Conservation (phyloP, 208 protist species). For the Trypanosomatidae sp. region DNA sequence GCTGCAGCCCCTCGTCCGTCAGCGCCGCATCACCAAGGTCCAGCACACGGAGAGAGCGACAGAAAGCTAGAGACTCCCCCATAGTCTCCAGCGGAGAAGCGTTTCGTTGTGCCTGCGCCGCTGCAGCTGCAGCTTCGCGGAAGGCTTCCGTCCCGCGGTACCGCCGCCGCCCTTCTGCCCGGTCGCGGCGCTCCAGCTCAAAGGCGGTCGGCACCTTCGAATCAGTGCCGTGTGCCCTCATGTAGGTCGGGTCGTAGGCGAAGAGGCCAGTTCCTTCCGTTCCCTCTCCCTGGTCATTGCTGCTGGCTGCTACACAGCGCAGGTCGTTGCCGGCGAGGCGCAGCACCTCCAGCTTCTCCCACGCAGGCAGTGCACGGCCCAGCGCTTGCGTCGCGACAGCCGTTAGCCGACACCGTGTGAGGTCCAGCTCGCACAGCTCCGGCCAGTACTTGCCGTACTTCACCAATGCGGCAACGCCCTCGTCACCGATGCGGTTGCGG, state of each 20-base stretch:
- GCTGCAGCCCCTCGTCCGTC: slow-evolving; percentile 33
- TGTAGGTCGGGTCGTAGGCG: slow-evolving; percentile 64
- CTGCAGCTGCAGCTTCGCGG: background rate
- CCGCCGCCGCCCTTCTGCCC: slow-evolving; percentile 45
- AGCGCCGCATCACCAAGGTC: slow-evolving; percentile 57
- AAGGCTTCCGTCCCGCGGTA: slow-evolving; percentile 48
- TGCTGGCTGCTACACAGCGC: slow-evolving; percentile 5
- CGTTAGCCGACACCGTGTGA: slow-evolving; percentile 77
- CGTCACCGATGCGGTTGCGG: slow-evolving; percentile 59
- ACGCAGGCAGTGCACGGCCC: slow-evolving; percentile 28
- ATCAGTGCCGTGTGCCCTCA: slow-evolving; percentile 34
- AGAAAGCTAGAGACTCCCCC: slow-evolving; percentile 50
- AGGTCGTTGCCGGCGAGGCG: slow-evolving; percentile 65
- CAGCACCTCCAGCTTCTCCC: slow-evolving; percentile 40
- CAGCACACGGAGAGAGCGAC: slow-evolving; percentile 40
- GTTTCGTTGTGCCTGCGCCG: too few species aligned
- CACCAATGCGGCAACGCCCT: slow-evolving; percentile 33
- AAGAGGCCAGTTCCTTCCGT: slow-evolving; percentile 37
- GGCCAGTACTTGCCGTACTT: slow-evolving; percentile 46
- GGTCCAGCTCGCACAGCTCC: slow-evolving; percentile 46
- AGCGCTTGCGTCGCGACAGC: slow-evolving; percentile 28
- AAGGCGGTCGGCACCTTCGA: slow-evolving; percentile 70
- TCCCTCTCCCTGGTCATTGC: background rate
- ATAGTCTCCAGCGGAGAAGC: slow-evolving; percentile 41
- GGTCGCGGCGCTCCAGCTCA: slow-evolving; percentile 73